Base-by-base conservation (phyloP, 176 grass and related monocot genomes). In the Ananas comosus region DNA sequence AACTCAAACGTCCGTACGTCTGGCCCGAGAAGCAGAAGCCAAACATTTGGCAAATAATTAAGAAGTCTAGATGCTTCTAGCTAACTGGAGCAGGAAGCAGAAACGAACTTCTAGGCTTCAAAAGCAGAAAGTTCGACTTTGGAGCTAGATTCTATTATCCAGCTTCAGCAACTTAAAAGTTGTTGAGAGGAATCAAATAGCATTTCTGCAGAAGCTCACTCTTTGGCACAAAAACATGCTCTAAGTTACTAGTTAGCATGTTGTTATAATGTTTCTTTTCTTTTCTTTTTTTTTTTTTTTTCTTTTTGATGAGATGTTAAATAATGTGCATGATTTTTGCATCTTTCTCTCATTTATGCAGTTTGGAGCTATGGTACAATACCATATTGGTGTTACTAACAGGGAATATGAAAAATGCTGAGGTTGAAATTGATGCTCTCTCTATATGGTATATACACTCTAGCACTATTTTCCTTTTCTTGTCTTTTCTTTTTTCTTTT, bases 301-400 rank as follows among this genome's bases (percentile, higher is more conserved):
- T 42, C 5, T 42, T 42, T 42, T 42, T 42, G 33, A 7, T 6
- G 33, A 42, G 56, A 61, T 10, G 56, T 18, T 18, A 61, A 18
- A n/a, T 61, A 61, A 18, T 16, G 4, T 17, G 53, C 16, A 22
- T 61, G 21, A 18, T 19, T 61, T 1, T 9, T 9, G 2, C 56
- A 61, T 61, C 9, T 19, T 6, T 17, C 21, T 61, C n/a, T 22
- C 21, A 13, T 56, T 61, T n/a, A 18, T 59, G 56, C 64, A 76
- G 74, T 52, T 76, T 76, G 74, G 64, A 76, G 28, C 13, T 54
- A 24, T 76, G 74, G 74, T 76, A 76, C 64, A 56, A 68, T 10
- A 68, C 63, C 11, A 16, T 67, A 49, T 50, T 76, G 51, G 51
- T 76, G 7, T 42, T 76, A 7, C 5, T 68, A 27, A 56, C 74